These are phyloP conservation scores for Bombardia bombarda DNA, from an alignment of 495 filamentous ascomycete genomes.

Conservation along the genomic window DNA sequence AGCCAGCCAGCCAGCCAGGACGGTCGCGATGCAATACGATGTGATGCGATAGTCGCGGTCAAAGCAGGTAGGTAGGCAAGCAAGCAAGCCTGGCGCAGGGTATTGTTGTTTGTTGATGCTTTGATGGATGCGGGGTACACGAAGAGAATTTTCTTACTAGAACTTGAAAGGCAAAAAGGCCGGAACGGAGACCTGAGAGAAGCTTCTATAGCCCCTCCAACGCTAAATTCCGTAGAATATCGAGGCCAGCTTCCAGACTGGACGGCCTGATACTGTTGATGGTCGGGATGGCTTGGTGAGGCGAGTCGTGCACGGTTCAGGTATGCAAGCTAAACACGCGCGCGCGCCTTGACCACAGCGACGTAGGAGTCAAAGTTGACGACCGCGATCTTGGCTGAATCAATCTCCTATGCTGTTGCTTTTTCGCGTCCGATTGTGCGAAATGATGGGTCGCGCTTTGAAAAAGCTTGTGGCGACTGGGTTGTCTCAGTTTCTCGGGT, in stretches of 20 bases:
- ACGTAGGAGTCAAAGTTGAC: slow-evolving; percentile 14
- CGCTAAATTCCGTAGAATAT: not conserved
- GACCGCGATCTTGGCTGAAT: slow-evolving; percentile 10
- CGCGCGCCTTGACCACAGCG: slow-evolving; percentile 17
- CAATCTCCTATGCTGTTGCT: not conserved
- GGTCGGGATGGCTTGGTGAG: slow-evolving; percentile 2
- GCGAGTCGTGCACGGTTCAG: slow-evolving; percentile 20
- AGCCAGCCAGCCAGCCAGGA: no score
- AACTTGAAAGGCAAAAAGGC: not conserved
- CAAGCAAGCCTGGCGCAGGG: no score
- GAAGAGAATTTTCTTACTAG: slow-evolving; percentile 5
- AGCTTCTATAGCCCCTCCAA: not conserved
- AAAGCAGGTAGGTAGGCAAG: no score
- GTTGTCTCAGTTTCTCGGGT: no score
- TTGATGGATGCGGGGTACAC: slow-evolving; percentile 1
- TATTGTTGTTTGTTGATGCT: no score
- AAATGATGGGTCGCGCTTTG: not conserved
- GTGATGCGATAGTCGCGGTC: no score
- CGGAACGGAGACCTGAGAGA: not conserved
- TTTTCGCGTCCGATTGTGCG: not conserved
- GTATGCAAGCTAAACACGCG: slow-evolving; percentile 7
- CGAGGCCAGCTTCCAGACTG: not conserved
- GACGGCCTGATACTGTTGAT: not conserved
- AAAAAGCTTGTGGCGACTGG: slow-evolving; percentile 1
- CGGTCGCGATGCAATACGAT: no score